A percentile compares a stretch with the other conserved stretches of the same genome.
These are phyloP conservation scores for Abortiporus biennis DNA, from an alignment of 1,284 basidiomycete genomes.

Conservation along the genomic window DNA sequence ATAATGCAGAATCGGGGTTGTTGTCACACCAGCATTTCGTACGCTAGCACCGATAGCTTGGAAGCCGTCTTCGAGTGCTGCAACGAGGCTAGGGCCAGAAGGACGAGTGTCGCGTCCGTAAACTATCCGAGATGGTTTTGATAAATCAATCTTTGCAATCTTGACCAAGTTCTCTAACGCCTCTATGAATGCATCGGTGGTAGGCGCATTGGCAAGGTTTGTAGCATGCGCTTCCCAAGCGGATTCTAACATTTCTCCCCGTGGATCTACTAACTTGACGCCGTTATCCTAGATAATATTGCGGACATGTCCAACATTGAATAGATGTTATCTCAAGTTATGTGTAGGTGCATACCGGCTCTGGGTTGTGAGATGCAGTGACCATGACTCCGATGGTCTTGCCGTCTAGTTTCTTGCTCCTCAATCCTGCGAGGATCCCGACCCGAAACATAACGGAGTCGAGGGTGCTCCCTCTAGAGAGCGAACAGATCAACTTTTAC, in stretches of 20 bases:
- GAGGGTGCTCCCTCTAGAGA: conserved; percentile 67
- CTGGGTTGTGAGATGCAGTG: conserved; percentile 98
- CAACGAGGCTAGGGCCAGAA: conserved; percentile 78
- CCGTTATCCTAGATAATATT: conserved; percentile 80
- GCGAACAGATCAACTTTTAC: not conserved
- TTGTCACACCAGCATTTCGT: conserved; percentile 80
- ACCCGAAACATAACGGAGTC: conserved; percentile 93
- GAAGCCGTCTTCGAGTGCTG: conserved; percentile 83
- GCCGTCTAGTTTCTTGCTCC: conserved; percentile 88
- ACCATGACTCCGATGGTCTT: conserved; percentile 97
- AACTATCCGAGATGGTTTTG: conserved; percentile 76
- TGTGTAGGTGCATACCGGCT: conserved; percentile 51
- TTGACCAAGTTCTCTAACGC: conserved; percentile 63
- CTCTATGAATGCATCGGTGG: conserved; percentile 67
- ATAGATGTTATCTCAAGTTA: conserved; percentile 2
- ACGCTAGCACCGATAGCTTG: conserved; percentile 58
- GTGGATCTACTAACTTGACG: conserved; percentile 95
- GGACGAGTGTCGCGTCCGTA: conserved; percentile 94
- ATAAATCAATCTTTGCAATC: conserved; percentile 72
- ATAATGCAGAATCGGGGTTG: conserved; percentile 96
- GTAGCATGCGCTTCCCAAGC: conserved; percentile 94
- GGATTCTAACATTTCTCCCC: conserved; percentile 98
- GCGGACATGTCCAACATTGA: conserved; percentile 5
- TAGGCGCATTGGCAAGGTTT: conserved; percentile 79
- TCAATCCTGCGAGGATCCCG: conserved; percentile 84